Base-by-base conservation (phyloP, 2,329 filamentous ascomycete genomes). In the Trichoderma pleuroti region DNA sequence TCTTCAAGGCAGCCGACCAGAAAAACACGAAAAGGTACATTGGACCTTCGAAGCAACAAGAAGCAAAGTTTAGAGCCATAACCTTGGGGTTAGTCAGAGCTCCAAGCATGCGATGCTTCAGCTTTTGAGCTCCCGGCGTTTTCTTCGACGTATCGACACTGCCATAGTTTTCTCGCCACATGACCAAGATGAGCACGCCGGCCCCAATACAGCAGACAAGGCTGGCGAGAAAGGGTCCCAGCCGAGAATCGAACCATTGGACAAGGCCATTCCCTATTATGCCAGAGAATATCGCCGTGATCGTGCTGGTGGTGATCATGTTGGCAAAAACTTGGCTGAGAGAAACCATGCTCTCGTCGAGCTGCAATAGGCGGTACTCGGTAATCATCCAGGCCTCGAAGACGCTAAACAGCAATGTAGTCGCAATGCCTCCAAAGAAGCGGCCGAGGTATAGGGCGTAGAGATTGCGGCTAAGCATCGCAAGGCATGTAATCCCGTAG, bases 21-120 rank as follows among this genome's bases (percentile, higher is more conserved):
- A 88, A 89, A 77, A 89, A 90, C 70, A 90, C 86, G 75, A 89
- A 89, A 12, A 90, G 81, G 75, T 89, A 90, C 81, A 90, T 87
- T 32, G 86, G 84, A 24, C 87, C 87, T 78, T 90, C 88, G 74
- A 90, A 89, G 76, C 88, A 84, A 71, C 84, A 87, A 5, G 86
- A 86, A 4, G 84, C 82, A 54, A 89, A 77, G 2, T 81, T 83
- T 5, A 90, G 79, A 2, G 85, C 81, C 21, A 87, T 76, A 65
- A 89, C 84, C 3, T 84, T 72, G 34, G 61, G 64, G 39, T 72
- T 65, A 14, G 24, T 39, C 2, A 74, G 24, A 7, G 72, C 32
- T 16, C 30, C 49, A 32, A 70, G 32, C 39, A 70, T 46, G 7
- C 60, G 63, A 32, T 18, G 49, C 16, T 32, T 39, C 9, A 59